phyloP scores from a whole-genome alignment of 2,329 filamentous ascomycete genomes.

The Colletotrichum echinochloae region DNA sequence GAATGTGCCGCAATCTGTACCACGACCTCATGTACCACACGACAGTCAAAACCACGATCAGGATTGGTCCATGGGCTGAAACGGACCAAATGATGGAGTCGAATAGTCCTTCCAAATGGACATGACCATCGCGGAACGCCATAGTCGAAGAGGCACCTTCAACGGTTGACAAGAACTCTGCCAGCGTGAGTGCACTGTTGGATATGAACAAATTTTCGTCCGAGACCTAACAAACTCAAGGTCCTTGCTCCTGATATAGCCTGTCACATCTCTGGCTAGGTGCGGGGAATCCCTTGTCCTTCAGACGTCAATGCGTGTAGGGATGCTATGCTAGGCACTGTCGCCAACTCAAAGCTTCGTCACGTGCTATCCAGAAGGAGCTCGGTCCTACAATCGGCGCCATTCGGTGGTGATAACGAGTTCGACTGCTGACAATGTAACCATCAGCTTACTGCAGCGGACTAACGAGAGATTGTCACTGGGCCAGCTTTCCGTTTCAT shows the following conservation, averaged over 20 bases:
- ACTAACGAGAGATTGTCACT: neutral
- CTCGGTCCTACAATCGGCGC: neutral
- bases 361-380: neutral
- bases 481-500: neutral
- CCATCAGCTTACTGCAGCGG: neutral
- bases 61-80: too few relatives aligned
- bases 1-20: slow-evolving; percentile 50
- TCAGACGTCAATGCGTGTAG: neutral
- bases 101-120: neutral
- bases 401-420: neutral
- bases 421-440: neutral
- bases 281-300: slow-evolving; percentile 21
- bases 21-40: slow-evolving; percentile 40
- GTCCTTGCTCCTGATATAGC: neutral
- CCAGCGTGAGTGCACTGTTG: neutral
- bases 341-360: neutral
- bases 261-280: neutral
- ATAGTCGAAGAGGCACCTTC: neutral
- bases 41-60: neutral
- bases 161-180: too few relatives aligned
- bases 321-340: too few relatives aligned
- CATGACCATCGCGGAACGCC: neutral
- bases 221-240: neutral
- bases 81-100: neutral
- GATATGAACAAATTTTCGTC: neutral